phyloP scores from a whole-genome alignment of 805 yeast species.

The Lachancea cidri region DNA sequence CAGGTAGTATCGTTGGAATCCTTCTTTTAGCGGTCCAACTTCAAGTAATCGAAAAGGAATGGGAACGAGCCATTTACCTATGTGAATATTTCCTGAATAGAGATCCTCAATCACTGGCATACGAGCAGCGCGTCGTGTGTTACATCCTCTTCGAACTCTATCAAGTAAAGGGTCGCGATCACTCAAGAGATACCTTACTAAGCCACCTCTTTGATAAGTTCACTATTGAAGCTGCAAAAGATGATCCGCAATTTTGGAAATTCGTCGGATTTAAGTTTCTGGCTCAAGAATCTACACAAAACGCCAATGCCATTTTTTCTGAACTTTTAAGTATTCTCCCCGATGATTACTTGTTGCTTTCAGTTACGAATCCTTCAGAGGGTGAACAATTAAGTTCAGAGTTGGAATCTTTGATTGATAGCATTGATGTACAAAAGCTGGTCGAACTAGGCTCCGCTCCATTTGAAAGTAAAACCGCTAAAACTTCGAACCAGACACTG shows the following conservation, averaged over 20 bases:
- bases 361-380: too few relatives aligned
- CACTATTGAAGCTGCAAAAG: conserved; percentile 2
- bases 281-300: conserved; percentile 14
- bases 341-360: conserved; percentile 6
- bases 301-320: conserved; percentile 16
- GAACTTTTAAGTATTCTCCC: conserved; percentile 8
- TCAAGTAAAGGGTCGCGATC: conserved; percentile 17
- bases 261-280: conserved; percentile 26
- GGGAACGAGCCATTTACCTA: conserved; percentile 28
- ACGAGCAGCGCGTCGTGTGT: conserved; percentile 11
- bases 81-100: conserved; percentile 21
- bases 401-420: conserved; percentile 13
- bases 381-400: conserved; percentile 6
- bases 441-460: conserved; percentile 18
- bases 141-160: conserved; percentile 26
- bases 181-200: conserved; percentile 19
- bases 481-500: conserved; percentile 6
- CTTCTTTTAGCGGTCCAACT: conserved; percentile 25
- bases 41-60: conserved; percentile 23
- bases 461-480: conserved; percentile 14
- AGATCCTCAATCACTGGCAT: background rate
- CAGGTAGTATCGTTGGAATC: conserved; percentile 21
- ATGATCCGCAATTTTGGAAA: conserved; percentile 24
- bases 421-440: conserved; percentile 21
- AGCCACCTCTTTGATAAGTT: conserved; percentile 9